Percentiles rank a stretch among this genome's conserved stretches.
These are phyloP conservation scores for Periglandula ipomoeae DNA, from an alignment of 2,329 filamentous ascomycete genomes.

Conservation along the genomic window DNA sequence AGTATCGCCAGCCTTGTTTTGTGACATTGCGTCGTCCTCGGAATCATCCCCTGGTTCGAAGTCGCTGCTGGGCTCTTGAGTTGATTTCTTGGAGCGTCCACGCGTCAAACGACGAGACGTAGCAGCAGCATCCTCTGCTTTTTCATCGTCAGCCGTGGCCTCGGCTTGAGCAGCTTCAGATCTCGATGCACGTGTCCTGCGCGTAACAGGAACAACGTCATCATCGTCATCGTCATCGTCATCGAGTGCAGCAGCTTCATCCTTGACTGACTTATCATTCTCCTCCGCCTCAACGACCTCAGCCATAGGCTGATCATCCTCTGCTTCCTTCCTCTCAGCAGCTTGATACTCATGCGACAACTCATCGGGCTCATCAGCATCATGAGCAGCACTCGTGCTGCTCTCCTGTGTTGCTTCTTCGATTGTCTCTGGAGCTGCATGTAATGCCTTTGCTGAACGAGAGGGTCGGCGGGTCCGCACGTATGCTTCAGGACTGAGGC, in stretches of 20 bases:
- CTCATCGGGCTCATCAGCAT: conserved; percentile 29
- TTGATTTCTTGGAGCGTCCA: conserved; percentile 33
- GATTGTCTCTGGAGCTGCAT: conserved; percentile 37
- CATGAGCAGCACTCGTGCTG: conserved; percentile 22
- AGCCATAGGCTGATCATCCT: conserved; percentile 19
- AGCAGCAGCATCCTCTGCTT: conserved; percentile 21
- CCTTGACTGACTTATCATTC: too few relatives aligned
- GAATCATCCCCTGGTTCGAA: conserved; percentile 53
- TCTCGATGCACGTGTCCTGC: conserved; percentile 34
- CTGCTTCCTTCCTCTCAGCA: conserved; percentile 20
- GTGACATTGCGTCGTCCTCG: conserved; percentile 42
- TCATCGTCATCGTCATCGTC: conserved; percentile 35
- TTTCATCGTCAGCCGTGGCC: conserved; percentile 16
- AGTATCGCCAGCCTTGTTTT: conserved; percentile 33
- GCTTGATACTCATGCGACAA: conserved; percentile 23
- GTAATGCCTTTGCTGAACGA: conserved; percentile 42
- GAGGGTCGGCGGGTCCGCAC: conserved; percentile 34
- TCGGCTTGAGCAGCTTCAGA: conserved; percentile 22
- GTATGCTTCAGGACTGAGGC: conserved; percentile 45
- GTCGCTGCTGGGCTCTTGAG: conserved; percentile 49
- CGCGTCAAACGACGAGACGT: conserved; percentile 37
- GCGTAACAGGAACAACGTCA: conserved; percentile 38
- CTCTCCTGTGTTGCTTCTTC: conserved; percentile 47
- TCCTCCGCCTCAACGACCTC: conserved; percentile 15
- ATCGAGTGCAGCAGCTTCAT: conserved; percentile 19